These are phyloP conservation scores for Coemansia sp. DNA, from an alignment of 192 early-diverging fungal genomes.

Conservation along the genomic window DNA sequence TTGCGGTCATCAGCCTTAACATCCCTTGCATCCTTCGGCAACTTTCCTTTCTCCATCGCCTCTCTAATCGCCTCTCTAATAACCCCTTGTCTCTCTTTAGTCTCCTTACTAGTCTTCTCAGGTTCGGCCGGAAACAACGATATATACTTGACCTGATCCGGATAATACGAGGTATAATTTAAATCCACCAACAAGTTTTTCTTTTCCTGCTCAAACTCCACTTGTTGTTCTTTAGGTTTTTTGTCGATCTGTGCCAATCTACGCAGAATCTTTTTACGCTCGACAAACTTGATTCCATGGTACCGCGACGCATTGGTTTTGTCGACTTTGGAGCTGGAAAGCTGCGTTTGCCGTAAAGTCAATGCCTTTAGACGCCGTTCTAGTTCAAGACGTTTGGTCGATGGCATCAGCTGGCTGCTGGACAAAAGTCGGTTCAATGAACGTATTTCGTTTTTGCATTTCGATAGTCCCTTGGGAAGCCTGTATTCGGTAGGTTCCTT, in stretches of 20 bases:
- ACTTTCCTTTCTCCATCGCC: constrained; percentile 29
- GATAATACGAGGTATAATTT: constrained; percentile 53
- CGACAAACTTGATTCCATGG: constrained; percentile 44
- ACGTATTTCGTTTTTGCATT: constrained; percentile 44
- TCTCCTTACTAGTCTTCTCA: constrained; percentile 25
- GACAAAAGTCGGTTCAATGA: constrained; percentile 23
- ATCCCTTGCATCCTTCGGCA: constrained; percentile 35
- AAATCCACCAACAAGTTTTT: constrained; percentile 25
- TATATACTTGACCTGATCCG: constrained; percentile 48
- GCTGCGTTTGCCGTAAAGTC: constrained; percentile 15
- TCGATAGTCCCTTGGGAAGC: constrained; percentile 28
- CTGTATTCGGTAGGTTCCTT: not conserved
- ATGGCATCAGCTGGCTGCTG: constrained; percentile 16
- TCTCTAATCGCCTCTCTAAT: constrained; percentile 20
- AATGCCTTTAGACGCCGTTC: constrained; percentile 40
- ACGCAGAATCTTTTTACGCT: constrained; percentile 48
- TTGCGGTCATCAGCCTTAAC: constrained; percentile 33
- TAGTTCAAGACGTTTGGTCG: constrained; percentile 28
- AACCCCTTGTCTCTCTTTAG: constrained; percentile 12
- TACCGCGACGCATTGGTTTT: constrained; percentile 39
- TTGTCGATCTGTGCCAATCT: constrained; percentile 28
- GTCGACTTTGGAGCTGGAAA: constrained; percentile 19
- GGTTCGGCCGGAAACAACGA: constrained; percentile 44
- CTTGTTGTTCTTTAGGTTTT: not conserved
- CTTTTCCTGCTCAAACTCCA: not conserved